Evolutionary conservation across 225 moss, liverwort and hornwort genomes (phyloP).

Genomic region (Physcomitrellopsis africana): DNA sequence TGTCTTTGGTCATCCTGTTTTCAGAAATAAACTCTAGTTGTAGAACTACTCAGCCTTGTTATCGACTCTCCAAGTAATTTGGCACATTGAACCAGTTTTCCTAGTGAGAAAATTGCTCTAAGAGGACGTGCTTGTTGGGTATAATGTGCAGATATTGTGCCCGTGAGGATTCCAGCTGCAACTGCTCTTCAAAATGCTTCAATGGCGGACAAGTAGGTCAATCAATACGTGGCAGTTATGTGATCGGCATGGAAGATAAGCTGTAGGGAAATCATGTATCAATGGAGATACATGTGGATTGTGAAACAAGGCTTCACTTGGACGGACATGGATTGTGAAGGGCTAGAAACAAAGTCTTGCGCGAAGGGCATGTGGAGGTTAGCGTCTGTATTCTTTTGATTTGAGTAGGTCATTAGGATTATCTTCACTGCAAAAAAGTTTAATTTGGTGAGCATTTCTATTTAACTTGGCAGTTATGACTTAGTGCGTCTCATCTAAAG

Average conservation of each 20-base stretch:
- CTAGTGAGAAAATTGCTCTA: neutral
- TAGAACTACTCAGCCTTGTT: neutral
- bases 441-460: neutral
- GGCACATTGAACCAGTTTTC: neutral
- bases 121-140: constrained; percentile 13
- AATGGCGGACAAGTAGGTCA: constrained; percentile 31
- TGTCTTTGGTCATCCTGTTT: neutral
- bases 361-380: constrained; percentile 2
- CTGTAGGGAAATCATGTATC: neutral
- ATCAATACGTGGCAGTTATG: neutral
- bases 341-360: neutral
- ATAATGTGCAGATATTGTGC: constrained; percentile 56
- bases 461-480: no score
- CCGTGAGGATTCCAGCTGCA: constrained; percentile 45
- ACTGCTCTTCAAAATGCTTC: constrained; percentile 47
- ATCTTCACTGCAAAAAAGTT: neutral
- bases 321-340: constrained; percentile 14
- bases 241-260: constrained; percentile 12
- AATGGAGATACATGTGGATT: constrained; percentile 23
- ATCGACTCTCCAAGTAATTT: neutral
- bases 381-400: neutral
- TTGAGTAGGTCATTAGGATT: neutral
- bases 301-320: constrained; percentile 24
- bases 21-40: neutral
- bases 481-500: no score